Percentiles rank a stretch among this genome's conserved stretches.
Conservation (phyloP, 306 rosid species). For the Fragaria iinumae region DNA sequence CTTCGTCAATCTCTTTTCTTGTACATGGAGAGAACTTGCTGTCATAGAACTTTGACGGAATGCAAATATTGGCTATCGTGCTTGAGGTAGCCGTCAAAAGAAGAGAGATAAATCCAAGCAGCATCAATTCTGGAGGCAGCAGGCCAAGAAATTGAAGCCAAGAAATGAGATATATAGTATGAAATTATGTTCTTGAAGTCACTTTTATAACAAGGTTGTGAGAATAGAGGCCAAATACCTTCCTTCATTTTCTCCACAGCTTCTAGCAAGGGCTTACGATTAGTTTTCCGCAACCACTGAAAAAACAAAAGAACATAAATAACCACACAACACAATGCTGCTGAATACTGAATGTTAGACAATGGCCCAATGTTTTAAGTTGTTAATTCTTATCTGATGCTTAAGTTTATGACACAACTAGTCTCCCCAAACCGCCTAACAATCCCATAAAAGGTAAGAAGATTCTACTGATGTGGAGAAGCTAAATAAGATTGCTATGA, state of each 20-base stretch:
- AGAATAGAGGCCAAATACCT: constrained; percentile 44
- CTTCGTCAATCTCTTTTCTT: constrained; percentile 64
- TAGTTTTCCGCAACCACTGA: constrained; percentile 88
- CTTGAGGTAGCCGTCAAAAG: constrained; percentile 93
- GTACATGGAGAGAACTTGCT: constrained; percentile 82
- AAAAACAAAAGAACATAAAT: constrained; percentile 12
- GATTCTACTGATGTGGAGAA: not conserved
- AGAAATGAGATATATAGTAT: constrained; percentile 5
- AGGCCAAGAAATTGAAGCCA: no score
- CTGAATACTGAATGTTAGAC: not conserved
- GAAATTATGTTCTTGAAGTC: constrained; percentile 2
- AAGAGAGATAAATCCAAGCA: constrained; percentile 97
- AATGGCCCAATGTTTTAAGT: not conserved
- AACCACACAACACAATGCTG: not conserved
- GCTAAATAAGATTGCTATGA: not conserved
- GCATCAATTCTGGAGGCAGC: constrained; percentile 82
- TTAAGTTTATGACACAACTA: not conserved
- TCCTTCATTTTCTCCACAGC: constrained; percentile 99
- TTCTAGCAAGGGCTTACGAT: constrained; percentile 87
- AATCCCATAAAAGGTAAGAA: not conserved
- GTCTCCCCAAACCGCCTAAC: not conserved
- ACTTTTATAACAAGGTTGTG: constrained; percentile 9
- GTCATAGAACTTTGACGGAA: constrained; percentile 79
- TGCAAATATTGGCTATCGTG: constrained; percentile 78
- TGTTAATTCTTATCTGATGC: not conserved